phyloP scores from a whole-genome alignment of 108 stramenopile genomes.

The Schizochytrium sp. region DNA sequence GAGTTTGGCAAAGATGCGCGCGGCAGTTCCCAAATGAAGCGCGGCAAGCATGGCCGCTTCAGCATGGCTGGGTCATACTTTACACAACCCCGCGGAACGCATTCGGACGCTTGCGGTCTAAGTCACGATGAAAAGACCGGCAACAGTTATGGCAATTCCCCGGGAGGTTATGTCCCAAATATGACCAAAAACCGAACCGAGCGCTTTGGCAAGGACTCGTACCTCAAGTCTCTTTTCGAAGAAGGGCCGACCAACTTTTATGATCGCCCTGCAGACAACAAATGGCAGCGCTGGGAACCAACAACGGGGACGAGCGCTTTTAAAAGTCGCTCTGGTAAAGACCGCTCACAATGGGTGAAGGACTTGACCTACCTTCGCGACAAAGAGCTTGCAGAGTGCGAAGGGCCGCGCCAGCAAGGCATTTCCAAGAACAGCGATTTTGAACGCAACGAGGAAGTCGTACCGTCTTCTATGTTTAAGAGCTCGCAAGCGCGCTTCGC shows the following conservation, averaged over 20 bases:
- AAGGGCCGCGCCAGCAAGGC: neutral
- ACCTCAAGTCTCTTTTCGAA: neutral
- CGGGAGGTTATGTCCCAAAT: neutral
- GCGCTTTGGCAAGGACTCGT: slow-evolving; percentile 11
- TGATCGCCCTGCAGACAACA: neutral
- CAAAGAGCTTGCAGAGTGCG: neutral
- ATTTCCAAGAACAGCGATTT: neutral
- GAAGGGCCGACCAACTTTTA: neutral
- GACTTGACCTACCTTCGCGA: neutral
- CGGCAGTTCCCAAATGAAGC: neutral
- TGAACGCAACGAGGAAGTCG: neutral
- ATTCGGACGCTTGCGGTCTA: neutral
- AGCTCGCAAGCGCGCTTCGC: neutral
- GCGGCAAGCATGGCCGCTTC: neutral
- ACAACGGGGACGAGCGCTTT: neutral
- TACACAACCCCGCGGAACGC: neutral
- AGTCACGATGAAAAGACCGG: neutral
- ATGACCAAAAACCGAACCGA: neutral
- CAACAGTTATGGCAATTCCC: neutral
- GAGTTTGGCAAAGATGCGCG: neutral
- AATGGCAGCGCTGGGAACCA: neutral
- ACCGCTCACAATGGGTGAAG: neutral
- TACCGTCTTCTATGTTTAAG: neutral
- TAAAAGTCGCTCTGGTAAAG: neutral
- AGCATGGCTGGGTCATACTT: neutral